Evolutionary conservation across 352 stramenopile genomes (phyloP), one percentile per base, ranked within the genome.

Genomic region (Pythium volutum): DNA sequence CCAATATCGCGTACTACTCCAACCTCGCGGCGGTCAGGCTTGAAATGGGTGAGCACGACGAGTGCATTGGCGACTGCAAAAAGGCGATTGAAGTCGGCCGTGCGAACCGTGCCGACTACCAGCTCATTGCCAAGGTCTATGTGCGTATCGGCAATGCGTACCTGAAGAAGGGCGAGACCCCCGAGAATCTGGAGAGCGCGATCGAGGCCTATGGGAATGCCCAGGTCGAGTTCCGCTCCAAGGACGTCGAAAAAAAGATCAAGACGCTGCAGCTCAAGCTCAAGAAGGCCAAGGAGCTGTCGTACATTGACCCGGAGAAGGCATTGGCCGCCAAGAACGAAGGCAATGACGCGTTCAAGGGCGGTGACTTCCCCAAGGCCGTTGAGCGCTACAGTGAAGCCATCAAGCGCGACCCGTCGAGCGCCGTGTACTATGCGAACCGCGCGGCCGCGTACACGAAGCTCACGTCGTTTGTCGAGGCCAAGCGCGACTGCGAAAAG

Each of bases 391-490:
- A 98, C 84, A 97, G 81, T 72, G 97, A 99, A 73, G 98, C 98
- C n/a, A 98, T 99, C 62, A 99, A 99, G 78, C 91, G 97, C 49
- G 94, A 99, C 70, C 97, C 97, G 18, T 96, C 91, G 22, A 99
- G 96, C 84, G 90, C 97, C 12, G 76, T 98, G 25, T 99, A 99
- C 86, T 97, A 98, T 66, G 98, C 98, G 63, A 99, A 99, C 82
- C 90, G 98, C 18, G 95, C 94, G 29, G 97, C 97, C 5, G 97
- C 97, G 20, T 95, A 99, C 60, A 98, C 93, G 47, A 99, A 99
- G 83, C 87, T 99, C 51, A 98, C 97, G 71, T 98, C 83, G 67
- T 97, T 91, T 55, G 75, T 88, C 36, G 85, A 94, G 59, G 89
- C 89, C 45, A 97, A 97, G 76, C 85, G 87, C 64, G 87, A 96